Conservation (phyloP, 352 stramenopile species). For the Globisporangium polare region DNA sequence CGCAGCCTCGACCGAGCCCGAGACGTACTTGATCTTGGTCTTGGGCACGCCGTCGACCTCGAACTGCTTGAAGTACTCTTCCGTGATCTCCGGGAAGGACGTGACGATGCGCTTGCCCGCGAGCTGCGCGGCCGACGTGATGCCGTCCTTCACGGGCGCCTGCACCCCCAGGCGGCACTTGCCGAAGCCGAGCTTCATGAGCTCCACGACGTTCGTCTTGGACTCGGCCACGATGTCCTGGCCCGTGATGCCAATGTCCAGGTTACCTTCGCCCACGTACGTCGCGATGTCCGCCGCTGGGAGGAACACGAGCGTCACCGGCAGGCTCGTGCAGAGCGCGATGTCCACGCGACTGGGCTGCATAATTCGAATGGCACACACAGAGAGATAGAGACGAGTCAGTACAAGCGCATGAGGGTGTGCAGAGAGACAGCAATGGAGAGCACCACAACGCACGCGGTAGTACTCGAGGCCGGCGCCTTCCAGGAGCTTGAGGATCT, state of each 20-base stretch:
- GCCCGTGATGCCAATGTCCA: constrained; percentile 98
- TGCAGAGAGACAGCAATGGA: background rate
- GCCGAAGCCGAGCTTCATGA: constrained; percentile 95
- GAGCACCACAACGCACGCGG: constrained; percentile 44
- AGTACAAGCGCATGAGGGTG: background rate
- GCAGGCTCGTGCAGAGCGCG: constrained; percentile 91
- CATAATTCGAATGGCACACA: background rate
- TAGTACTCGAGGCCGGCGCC: constrained; percentile 95
- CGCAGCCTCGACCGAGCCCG: constrained; percentile 96
- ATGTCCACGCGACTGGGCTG: constrained; percentile 88
- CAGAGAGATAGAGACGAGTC: background rate
- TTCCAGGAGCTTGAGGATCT: constrained; percentile 94
- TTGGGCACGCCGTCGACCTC: constrained; percentile 54
- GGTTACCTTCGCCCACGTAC: constrained; percentile 97
- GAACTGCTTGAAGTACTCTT: constrained; percentile 93
- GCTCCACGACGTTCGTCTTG: constrained; percentile 85
- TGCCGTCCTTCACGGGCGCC: constrained; percentile 85
- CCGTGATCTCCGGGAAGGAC: constrained; percentile 93
- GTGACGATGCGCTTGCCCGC: constrained; percentile 97
- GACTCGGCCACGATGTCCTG: constrained; percentile 94
- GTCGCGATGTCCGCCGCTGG: constrained; percentile 96
- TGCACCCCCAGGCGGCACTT: constrained; percentile 95
- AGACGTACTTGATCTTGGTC: constrained; percentile 96
- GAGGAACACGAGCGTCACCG: constrained; percentile 97
- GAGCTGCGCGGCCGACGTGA: constrained; percentile 80